These are phyloP conservation scores for Hypoxylon sp. DNA, from an alignment of 2,329 filamentous ascomycete genomes.

Conservation along the genomic window DNA sequence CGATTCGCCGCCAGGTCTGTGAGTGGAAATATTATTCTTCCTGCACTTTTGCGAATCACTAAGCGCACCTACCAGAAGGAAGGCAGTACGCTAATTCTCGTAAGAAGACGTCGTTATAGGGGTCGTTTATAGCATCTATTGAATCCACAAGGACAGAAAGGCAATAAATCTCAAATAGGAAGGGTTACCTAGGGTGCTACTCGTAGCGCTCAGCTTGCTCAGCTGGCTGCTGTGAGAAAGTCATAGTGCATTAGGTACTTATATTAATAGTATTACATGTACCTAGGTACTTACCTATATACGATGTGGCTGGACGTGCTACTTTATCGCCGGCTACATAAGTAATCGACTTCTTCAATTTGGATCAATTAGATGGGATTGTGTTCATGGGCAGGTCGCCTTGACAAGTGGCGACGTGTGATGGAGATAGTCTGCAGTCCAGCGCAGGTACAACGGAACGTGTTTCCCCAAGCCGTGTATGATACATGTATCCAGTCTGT, in stretches of 20 bases:
- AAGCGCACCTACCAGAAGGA: not conserved
- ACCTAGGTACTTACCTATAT: slow-evolving; percentile 11
- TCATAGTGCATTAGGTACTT: too few species aligned
- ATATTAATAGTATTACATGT: too few species aligned
- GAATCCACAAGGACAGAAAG: not conserved
- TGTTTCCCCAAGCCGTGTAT: slow-evolving; percentile 30
- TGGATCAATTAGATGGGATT: slow-evolving; percentile 6
- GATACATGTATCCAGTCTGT: slow-evolving; percentile 4
- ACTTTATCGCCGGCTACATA: slow-evolving; percentile 14
- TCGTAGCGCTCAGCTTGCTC: slow-evolving; percentile 5
- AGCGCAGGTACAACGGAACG: slow-evolving; percentile 25
- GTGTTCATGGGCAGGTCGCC: slow-evolving; percentile 1
- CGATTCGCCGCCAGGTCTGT: slow-evolving; percentile 11
- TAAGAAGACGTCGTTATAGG: not conserved
- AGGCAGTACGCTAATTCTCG: not conserved
- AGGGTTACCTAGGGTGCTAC: not conserved
- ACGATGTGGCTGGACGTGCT: slow-evolving; percentile 9
- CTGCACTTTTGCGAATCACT: not conserved
- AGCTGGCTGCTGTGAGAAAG: not conserved
- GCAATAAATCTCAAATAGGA: not conserved
- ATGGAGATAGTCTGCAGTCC: slow-evolving; percentile 6
- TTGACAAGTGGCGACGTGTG: slow-evolving; percentile 7
- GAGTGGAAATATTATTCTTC: slow-evolving; percentile 12
- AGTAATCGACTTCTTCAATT: slow-evolving; percentile 15
- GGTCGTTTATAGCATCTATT: not conserved